Evolutionary conservation across 2,329 filamentous ascomycete genomes (phyloP).

Genomic region (Massarina eburnea): DNA sequence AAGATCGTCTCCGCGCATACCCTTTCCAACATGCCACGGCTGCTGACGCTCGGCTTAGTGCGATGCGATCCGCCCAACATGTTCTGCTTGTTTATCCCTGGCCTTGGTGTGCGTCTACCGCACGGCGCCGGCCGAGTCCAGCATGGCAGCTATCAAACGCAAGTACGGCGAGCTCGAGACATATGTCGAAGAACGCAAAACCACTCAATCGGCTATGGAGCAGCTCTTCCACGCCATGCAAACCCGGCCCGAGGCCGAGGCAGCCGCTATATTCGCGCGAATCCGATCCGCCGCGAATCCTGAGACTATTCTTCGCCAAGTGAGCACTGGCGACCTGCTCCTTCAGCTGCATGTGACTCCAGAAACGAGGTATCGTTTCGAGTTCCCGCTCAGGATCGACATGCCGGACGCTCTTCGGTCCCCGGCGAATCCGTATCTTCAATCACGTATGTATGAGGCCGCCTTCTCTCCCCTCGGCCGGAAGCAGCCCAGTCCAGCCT

Average conservation of each 20-base stretch:
- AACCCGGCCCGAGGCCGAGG: neutral
- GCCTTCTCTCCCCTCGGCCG: neutral
- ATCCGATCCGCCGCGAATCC: neutral
- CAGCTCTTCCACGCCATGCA: neutral
- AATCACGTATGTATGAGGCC: neutral
- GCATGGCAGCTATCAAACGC: neutral
- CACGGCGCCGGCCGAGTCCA: neutral
- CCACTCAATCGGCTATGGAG: neutral
- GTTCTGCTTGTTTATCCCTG: neutral
- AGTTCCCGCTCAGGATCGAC: neutral
- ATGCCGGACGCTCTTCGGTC: constrained; percentile 1
- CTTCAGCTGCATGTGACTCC: constrained; percentile 1
- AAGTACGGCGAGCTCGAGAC: constrained; percentile 2
- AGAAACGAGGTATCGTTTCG: constrained; percentile 1
- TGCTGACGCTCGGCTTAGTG: neutral
- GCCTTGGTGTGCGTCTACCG: neutral
- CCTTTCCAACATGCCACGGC: neutral
- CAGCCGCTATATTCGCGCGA: neutral
- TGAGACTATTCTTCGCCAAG: neutral
- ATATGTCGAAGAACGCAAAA: neutral
- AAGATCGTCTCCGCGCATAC: neutral
- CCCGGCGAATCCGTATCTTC: neutral
- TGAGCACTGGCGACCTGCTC: neutral
- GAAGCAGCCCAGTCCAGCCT: neutral
- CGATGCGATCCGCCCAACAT: neutral